Percentiles rank a stretch among this genome's conserved stretches.
These are phyloP conservation scores for Amyloporia xantha DNA, from an alignment of 768 basidiomycete genomes.

Conservation along the genomic window DNA sequence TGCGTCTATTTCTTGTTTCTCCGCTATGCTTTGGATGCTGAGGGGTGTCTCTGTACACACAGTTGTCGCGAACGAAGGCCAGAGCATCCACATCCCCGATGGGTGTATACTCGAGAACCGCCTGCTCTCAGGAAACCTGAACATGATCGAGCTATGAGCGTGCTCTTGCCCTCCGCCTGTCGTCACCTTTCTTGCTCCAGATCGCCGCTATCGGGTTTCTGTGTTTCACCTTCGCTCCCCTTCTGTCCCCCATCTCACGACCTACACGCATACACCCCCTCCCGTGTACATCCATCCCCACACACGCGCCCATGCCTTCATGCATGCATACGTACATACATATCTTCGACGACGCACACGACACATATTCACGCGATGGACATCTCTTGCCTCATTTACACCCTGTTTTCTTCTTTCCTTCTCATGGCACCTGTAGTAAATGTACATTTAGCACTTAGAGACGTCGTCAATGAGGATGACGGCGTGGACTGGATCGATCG, in stretches of 20 bases:
- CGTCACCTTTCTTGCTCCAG: too few relatives aligned
- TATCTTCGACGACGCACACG: neutral
- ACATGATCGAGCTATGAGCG: constrained; percentile 40
- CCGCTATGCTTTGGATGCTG: neutral
- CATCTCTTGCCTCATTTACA: neutral
- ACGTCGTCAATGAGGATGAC: too few relatives aligned
- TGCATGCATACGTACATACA: neutral
- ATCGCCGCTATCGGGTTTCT: too few relatives aligned
- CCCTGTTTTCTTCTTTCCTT: neutral
- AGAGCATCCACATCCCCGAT: constrained; percentile 53
- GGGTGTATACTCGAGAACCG: constrained; percentile 50
- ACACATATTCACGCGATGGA: neutral
- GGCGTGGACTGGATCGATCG: too few relatives aligned
- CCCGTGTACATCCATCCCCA: neutral
- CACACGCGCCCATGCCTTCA: neutral
- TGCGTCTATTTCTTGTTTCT: constrained; percentile 12
- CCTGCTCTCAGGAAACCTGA: constrained; percentile 69
- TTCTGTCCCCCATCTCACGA: too few relatives aligned
- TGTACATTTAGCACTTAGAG: too few relatives aligned
- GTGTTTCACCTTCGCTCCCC: too few relatives aligned
- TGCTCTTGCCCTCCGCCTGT: neutral
- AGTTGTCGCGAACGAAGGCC: constrained; percentile 50
- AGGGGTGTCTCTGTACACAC: neutral
- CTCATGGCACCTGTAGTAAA: too few relatives aligned
- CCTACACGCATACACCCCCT: too few relatives aligned